Evolutionary conservation across 2,329 filamentous ascomycete genomes (phyloP).

Genomic region (Colletotrichum theobromicola): DNA sequence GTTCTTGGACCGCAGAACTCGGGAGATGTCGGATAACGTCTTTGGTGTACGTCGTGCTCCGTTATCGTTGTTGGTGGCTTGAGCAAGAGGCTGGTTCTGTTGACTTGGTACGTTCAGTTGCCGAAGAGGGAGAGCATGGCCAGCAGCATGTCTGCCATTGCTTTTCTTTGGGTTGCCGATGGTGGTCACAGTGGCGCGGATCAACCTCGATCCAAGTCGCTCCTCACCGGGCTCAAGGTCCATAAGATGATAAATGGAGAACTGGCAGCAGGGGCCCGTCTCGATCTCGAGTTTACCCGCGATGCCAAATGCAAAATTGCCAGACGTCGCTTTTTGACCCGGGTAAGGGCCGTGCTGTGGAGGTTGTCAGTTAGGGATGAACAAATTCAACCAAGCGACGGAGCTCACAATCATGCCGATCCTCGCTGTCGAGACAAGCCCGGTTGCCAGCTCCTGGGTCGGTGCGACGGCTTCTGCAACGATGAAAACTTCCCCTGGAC

Average conservation of each 20-base stretch:
- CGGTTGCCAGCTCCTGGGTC: constrained; percentile 48
- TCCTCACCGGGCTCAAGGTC: neutral
- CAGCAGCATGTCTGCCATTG: accelerated
- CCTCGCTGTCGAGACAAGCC: constrained; percentile 31
- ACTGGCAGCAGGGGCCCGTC: neutral
- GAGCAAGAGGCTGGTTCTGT: neutral
- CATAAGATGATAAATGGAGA: neutral
- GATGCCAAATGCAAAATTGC: neutral
- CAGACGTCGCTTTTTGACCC: neutral
- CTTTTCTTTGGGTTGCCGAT: neutral
- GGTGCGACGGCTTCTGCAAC: constrained; percentile 51
- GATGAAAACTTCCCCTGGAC: constrained; percentile 44
- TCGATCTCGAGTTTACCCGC: neutral
- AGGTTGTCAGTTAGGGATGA: neutral
- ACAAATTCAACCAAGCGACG: neutral
- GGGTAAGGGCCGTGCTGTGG: neutral
- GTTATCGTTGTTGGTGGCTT: accelerated
- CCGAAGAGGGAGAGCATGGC: accelerated
- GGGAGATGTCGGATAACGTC: neutral
- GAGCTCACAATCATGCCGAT: constrained; percentile 29
- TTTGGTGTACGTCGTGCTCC: neutral
- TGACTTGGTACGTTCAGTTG: neutral
- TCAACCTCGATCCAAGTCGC: neutral
- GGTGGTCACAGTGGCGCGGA: neutral
- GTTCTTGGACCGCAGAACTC: neutral